These are phyloP conservation scores for Caryopteris hybrid DNA, from an alignment of 305 asterid genomes.

Conservation along the genomic window DNA sequence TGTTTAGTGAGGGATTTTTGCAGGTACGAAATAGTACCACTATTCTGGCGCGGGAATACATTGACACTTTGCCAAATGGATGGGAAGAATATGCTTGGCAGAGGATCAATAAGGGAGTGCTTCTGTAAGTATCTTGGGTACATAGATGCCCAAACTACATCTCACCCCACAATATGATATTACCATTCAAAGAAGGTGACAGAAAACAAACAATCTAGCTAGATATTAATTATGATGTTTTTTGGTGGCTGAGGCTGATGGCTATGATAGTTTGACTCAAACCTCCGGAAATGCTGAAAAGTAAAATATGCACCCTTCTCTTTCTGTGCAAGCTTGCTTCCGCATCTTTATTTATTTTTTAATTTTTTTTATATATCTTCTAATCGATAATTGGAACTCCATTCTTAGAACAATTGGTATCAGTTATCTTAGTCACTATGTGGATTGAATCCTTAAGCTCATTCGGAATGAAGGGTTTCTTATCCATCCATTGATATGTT, in stretches of 20 bases:
- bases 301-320: neutral
- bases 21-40: conserved; percentile 98
- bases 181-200: neutral
- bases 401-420: neutral
- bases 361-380: neutral
- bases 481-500: neutral
- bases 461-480: neutral
- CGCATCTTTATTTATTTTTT: neutral
- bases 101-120: conserved; percentile 91
- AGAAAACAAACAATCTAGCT: neutral
- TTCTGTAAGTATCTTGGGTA: conserved; percentile 19
- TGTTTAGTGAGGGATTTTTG: conserved; percentile 71
- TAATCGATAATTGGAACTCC: neutral
- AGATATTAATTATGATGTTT: neutral
- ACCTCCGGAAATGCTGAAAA: neutral
- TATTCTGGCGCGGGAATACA: conserved; percentile 79
- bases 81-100: conserved; percentile 98
- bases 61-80: conserved; percentile 94
- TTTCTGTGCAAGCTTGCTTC: neutral
- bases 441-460: neutral
- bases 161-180: neutral
- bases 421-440: neutral
- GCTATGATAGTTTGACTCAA: conserved; percentile 1
- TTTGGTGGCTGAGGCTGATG: neutral
- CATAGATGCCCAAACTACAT: neutral